Evolutionary conservation across 1,284 basidiomycete species (phyloP), one percentile per base, ranked within the genome.

Genomic region (Cutaneotrichosporon mucoides): DNA sequence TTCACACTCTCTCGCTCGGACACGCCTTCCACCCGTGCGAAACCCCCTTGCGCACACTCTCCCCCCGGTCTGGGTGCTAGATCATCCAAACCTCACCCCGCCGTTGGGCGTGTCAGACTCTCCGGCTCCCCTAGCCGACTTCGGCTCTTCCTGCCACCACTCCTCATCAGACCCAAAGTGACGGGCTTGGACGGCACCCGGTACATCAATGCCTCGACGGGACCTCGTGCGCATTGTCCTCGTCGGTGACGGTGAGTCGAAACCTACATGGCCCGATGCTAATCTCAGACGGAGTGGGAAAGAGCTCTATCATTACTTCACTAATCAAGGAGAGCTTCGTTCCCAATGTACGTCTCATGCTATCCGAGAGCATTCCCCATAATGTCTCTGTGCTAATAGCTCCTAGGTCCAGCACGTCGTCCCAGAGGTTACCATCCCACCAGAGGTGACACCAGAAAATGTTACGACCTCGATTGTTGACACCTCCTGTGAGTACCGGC

Each of bases 401-500:
- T 3, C 68, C 12, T 40, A 90, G 90, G 91, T 91, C 58, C 92
- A 89, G 78, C 90, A 92, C 70, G 83, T 94, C 72, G 88, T 96
- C 15, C 93, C 92, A 12, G 92, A 96, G 79, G 91, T 96, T 50
- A 96, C 93, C 5, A 94, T 96, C 60, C 93, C 93, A 7, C 91
- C 92, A 72, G 90, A 93, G 78, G 91, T 95, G 49, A 94, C 92
- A 15, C 90, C 93, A 50, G 92, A 93, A 81, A 92, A 94, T 73
- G 90, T 95, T 41, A 95, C 93, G 1, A 96, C 92, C 5, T 90
- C 93, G 71, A 95, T 96, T 63, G 89, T 96, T 52, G 93, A 96
- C 77, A 92, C 93, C 50, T 92, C 92, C 73, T 88, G 92, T 92
- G 70, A 65, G 86, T 82, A 38, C 35, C n/a, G 15, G 13, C 9